These are phyloP conservation scores for Colletotrichum salicis DNA, from an alignment of 2,329 filamentous ascomycete genomes.

Conservation along the genomic window DNA sequence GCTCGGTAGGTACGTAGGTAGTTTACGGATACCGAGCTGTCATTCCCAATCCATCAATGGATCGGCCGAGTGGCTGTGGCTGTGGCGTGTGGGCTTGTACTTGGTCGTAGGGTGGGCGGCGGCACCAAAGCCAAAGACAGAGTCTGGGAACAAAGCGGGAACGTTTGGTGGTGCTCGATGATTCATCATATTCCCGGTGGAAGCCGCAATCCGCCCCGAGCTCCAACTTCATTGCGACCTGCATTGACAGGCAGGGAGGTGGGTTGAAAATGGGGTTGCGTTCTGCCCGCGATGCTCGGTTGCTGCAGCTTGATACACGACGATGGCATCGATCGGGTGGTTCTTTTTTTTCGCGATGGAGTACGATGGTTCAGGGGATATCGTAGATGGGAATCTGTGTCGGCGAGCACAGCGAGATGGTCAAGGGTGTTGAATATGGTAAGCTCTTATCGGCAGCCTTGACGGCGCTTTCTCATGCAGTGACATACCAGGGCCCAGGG, in stretches of 20 bases:
- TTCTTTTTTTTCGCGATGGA: not conserved
- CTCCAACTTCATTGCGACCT: constrained; percentile 12
- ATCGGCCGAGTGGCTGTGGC: constrained; percentile 17
- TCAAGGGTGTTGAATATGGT: not conserved
- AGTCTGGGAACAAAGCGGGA: constrained; percentile 19
- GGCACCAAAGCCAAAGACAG: not conserved
- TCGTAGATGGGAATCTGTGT: not conserved
- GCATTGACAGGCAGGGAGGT: constrained; percentile 29
- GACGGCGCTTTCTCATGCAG: not conserved
- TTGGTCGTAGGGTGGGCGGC: not conserved
- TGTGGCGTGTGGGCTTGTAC: not conserved
- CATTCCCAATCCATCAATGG: not conserved
- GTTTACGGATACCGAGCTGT: not conserved
- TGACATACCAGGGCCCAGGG: no score
- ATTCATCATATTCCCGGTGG: constrained; percentile 24
- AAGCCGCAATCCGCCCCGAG: constrained; percentile 10
- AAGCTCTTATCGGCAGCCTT: not conserved
- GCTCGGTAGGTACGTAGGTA: no score
- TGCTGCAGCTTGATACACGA: constrained; percentile 5
- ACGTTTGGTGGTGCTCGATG: constrained; percentile 21
- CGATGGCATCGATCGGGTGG: not conserved
- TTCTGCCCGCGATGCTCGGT: not conserved
- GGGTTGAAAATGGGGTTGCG: constrained; percentile 6
- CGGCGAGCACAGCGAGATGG: not conserved
- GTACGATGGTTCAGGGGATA: not conserved